Evolutionary conservation across 2,329 filamentous ascomycete species (phyloP).

Genomic region (Phaeomoniella chlamydospora): DNA sequence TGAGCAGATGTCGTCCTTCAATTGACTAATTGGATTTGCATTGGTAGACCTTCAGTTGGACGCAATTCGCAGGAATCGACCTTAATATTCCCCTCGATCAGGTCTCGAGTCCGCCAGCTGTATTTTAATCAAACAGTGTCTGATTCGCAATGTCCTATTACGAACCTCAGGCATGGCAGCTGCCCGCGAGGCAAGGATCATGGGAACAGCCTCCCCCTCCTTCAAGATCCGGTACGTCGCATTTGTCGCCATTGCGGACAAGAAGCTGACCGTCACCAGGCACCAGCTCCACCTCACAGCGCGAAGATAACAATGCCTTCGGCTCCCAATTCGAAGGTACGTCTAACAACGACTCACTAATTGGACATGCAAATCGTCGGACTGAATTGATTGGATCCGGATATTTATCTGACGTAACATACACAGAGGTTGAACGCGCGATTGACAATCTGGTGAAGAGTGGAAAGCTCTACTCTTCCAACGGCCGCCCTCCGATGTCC

Average conservation of each 20-base stretch:
- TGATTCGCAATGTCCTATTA: conserved; percentile 47
- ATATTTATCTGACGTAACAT: too few relatives aligned
- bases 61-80: not conserved
- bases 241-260: not conserved
- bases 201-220: conserved; percentile 63
- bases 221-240: conserved; percentile 50
- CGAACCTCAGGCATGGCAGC: conserved; percentile 51
- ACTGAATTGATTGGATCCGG: too few relatives aligned
- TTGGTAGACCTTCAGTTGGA: too few relatives aligned
- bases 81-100: too few relatives aligned
- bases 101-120: too few relatives aligned
- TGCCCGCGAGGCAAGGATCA: conserved; percentile 47
- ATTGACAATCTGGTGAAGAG: conserved; percentile 94
- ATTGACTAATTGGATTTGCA: too few relatives aligned
- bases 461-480: conserved; percentile 67
- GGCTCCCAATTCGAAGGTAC: conserved; percentile 79
- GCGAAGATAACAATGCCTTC: conserved; percentile 66
- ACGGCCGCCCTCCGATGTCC: conserved; percentile 29
- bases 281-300: conserved; percentile 58
- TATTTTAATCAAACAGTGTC: too few relatives aligned
- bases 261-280: conserved; percentile 33
- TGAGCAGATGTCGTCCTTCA: too few relatives aligned
- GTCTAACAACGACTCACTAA: too few relatives aligned
- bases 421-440: conserved; percentile 89
- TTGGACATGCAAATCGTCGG: too few relatives aligned